Percentiles rank a stretch among this genome's conserved stretches.
Evolutionary conservation across 1,139 yeast genomes (phyloP).

Genomic region (Magnusiomyces ingens): DNA sequence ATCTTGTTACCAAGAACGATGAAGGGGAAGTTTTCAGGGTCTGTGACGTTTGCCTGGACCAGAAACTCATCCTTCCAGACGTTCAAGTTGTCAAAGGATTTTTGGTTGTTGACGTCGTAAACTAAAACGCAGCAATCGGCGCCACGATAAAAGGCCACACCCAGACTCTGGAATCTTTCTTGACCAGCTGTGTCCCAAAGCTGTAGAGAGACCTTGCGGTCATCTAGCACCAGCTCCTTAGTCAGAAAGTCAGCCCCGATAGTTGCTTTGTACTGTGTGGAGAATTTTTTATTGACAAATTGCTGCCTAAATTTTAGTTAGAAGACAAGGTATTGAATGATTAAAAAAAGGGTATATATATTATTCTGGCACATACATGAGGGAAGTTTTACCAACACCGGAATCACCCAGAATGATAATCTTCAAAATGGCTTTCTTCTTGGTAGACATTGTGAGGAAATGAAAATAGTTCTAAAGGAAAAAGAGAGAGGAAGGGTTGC

Average conservation of each 20-base stretch:
- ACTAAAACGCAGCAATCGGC: slow-evolving; percentile 98
- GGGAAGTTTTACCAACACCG: slow-evolving; percentile 95
- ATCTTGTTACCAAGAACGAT: slow-evolving; percentile 91
- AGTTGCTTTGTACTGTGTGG: slow-evolving; percentile 89
- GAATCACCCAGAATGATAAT: slow-evolving; percentile 95
- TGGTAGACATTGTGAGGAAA: slow-evolving; percentile 49
- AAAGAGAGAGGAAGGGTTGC: too few relatives aligned
- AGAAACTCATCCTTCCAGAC: slow-evolving; percentile 95
- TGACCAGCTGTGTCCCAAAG: slow-evolving; percentile 91
- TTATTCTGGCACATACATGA: slow-evolving; percentile 48
- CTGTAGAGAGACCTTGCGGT: slow-evolving; percentile 73
- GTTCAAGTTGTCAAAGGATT: slow-evolving; percentile 81
- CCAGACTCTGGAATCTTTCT: slow-evolving; percentile 84
- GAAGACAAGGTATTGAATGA: neutral
- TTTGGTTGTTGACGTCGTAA: slow-evolving; percentile 88
- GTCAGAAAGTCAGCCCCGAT: slow-evolving; percentile 97
- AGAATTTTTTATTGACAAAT: slow-evolving; percentile 89
- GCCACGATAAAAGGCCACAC: slow-evolving; percentile 96
- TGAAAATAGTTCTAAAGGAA: neutral
- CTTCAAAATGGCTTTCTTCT: slow-evolving; percentile 86
- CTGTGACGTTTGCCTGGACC: slow-evolving; percentile 85
- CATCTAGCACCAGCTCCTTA: slow-evolving; percentile 80
- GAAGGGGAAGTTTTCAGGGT: slow-evolving; percentile 93
- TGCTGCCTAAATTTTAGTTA: slow-evolving; percentile 50
- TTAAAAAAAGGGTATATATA: neutral